Evolutionary conservation across 768 basidiomycete genomes (phyloP).

Genomic region (Podaxis rugospora): DNA sequence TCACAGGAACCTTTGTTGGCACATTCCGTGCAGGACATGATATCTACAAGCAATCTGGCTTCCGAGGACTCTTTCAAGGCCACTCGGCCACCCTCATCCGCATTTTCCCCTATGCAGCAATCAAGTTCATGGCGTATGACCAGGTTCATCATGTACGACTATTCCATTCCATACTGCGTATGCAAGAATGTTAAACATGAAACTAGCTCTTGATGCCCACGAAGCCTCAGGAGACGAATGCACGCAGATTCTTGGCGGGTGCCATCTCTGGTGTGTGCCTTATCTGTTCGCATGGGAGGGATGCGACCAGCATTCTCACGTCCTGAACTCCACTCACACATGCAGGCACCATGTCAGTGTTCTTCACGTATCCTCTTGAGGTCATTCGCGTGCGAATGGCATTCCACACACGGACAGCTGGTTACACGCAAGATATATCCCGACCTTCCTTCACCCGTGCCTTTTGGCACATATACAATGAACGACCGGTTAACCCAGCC

Average conservation of each 20-base stretch:
- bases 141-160: constrained; percentile 66
- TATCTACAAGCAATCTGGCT: constrained; percentile 66
- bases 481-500: constrained; percentile 38
- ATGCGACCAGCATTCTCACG: background rate
- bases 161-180: constrained; percentile 15
- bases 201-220: constrained; percentile 83
- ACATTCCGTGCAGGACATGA: constrained; percentile 69
- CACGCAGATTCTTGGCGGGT: constrained; percentile 80
- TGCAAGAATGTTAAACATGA: background rate
- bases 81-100: constrained; percentile 93
- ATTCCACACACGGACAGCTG: constrained; percentile 55
- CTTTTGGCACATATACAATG: constrained; percentile 64
- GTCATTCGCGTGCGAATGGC: constrained; percentile 95
- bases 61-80: constrained; percentile 87
- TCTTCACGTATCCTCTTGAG: constrained; percentile 94
- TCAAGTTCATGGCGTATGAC: constrained; percentile 97
- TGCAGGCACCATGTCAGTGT: constrained; percentile 80
- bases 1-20: constrained; percentile 81
- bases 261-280: constrained; percentile 72
- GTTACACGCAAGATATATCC: constrained; percentile 18
- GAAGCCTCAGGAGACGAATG: constrained; percentile 68
- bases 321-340: background rate
- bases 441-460: constrained; percentile 53
- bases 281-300: background rate
- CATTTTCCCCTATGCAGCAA: constrained; percentile 94